A percentile compares a stretch with the other conserved stretches of the same genome.
These are phyloP conservation scores for Triangularia verruculosa DNA, from an alignment of 2,329 filamentous ascomycete genomes.

Conservation along the genomic window DNA sequence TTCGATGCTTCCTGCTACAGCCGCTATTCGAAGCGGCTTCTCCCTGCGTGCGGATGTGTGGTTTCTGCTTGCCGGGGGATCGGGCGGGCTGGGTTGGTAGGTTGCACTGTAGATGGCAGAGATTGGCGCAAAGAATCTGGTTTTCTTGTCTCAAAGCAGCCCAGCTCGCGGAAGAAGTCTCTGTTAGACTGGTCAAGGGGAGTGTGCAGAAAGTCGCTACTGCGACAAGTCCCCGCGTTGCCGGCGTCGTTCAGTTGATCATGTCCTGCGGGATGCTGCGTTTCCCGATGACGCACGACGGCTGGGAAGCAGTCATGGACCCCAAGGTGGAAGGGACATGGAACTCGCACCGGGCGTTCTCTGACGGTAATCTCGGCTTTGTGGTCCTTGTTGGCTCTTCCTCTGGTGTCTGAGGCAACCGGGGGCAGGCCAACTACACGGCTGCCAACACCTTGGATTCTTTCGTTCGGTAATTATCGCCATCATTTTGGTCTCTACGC, in stretches of 20 bases:
- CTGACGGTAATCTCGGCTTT: constrained; percentile 6
- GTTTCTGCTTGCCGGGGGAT: constrained; percentile 39
- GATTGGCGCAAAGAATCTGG: constrained; percentile 38
- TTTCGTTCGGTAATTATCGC: constrained; percentile 6
- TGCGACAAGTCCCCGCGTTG: constrained; percentile 17
- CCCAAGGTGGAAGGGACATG: constrained; percentile 42
- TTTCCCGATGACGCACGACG: constrained; percentile 30
- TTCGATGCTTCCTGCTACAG: background rate
- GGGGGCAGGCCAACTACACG: constrained; percentile 14
- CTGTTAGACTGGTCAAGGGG: background rate
- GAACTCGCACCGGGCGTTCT: constrained; percentile 36
- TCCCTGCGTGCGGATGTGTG: constrained; percentile 23
- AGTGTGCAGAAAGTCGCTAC: background rate
- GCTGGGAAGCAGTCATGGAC: constrained; percentile 36
- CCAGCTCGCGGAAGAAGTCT: background rate
- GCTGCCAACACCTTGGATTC: constrained; percentile 10
- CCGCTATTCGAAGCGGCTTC: background rate
- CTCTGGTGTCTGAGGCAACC: constrained; percentile 6
- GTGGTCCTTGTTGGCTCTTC: constrained; percentile 12
- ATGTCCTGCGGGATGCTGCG: constrained; percentile 23
- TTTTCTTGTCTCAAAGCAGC: constrained; percentile 30
- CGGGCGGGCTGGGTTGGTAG: constrained; percentile 37
- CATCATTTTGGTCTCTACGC: background rate
- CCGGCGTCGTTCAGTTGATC: constrained; percentile 28
- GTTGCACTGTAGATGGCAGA: constrained; percentile 36